These are phyloP conservation scores for Zymoseptoria crescenta DNA, from an alignment of 2,329 filamentous ascomycete genomes.

Conservation along the genomic window DNA sequence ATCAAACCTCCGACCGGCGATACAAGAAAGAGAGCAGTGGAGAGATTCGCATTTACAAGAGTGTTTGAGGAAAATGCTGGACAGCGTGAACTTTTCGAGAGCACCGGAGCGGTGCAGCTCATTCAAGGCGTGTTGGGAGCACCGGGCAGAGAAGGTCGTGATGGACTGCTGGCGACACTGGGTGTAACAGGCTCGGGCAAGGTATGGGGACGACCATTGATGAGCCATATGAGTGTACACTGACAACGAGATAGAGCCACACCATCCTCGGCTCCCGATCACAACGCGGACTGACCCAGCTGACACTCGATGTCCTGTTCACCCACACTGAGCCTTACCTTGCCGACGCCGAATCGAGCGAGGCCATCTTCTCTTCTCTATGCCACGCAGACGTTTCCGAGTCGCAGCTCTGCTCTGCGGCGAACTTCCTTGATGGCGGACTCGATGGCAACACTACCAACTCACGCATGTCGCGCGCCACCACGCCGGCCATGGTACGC, in stretches of 20 bases:
- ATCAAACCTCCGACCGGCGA: slow-evolving; percentile 65
- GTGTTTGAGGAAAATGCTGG: slow-evolving; percentile 83
- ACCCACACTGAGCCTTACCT: slow-evolving; percentile 68
- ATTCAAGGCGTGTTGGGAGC: slow-evolving; percentile 74
- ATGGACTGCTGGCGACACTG: slow-evolving; percentile 82
- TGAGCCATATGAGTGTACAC: neutral
- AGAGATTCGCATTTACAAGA: slow-evolving; percentile 88
- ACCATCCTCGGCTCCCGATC: slow-evolving; percentile 84
- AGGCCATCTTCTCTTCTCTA: slow-evolving; percentile 63
- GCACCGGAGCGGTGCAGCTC: slow-evolving; percentile 64
- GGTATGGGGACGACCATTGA: slow-evolving; percentile 42
- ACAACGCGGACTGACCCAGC: slow-evolving; percentile 84
- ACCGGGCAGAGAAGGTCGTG: slow-evolving; percentile 67
- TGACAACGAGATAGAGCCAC: slow-evolving; percentile 59
- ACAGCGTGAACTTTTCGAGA: slow-evolving; percentile 80
- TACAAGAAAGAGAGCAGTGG: slow-evolving; percentile 73
- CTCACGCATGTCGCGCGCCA: slow-evolving; percentile 34
- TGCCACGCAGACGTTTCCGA: slow-evolving; percentile 73
- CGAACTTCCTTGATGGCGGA: slow-evolving; percentile 68
- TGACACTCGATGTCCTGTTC: slow-evolving; percentile 84
- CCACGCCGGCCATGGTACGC: slow-evolving; percentile 42
- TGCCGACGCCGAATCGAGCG: slow-evolving; percentile 49
- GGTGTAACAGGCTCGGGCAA: slow-evolving; percentile 96
- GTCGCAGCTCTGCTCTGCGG: slow-evolving; percentile 64
- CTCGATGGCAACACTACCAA: slow-evolving; percentile 55